Evolutionary conservation across 2,329 filamentous ascomycete genomes (phyloP), one percentile per base, ranked within the genome.

Genomic region (Paecilomyces niveus): DNA sequence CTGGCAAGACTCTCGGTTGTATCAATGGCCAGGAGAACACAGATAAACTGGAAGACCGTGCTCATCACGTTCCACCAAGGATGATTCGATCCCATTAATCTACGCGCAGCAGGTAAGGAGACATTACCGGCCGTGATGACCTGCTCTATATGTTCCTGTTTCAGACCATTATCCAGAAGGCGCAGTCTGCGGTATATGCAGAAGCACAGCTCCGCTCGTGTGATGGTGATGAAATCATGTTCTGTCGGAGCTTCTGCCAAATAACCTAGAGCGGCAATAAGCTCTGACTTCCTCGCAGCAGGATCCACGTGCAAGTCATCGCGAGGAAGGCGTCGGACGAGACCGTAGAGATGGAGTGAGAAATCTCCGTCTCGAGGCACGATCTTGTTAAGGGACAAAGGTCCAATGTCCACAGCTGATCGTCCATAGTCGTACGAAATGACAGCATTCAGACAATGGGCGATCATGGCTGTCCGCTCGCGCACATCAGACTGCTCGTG

Each of bases 31-130:
- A 79, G 67, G 3, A 74, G 64, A 29, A 75, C 70, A 60, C 75
- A 78, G 9, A 76, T 65, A 50, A 76, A 77, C 58, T 78, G 76
- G 54, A 79, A 79, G 0, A 72, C 68, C 0, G 72, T 72, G 54
- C 72, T 71, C 1, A 78, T 62, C 1, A 77, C 67, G 59, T 77
- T 78, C 76, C 76, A 79, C 76, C 76, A 78, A 3, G 74, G 74
- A 18, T 66, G 69, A 7, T 68, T 64, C 50, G 66, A 66, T n/a
- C 69, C 66, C 3, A 73, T 67, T 2, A 77, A 59, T 21, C 66
- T 66, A 5, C 64, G 64, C 4, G 75, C 70, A 3, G 76, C 73
- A 8, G 64, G 63, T 0, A 76, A 61, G 7, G 74, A 70, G 22
- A 64, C 61, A 26, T 67, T 69, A 1, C 75, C 74, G 18, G 72